Conservation (phyloP, 2,329 filamentous ascomycete species). For the Chalaropsis ovoidea region DNA sequence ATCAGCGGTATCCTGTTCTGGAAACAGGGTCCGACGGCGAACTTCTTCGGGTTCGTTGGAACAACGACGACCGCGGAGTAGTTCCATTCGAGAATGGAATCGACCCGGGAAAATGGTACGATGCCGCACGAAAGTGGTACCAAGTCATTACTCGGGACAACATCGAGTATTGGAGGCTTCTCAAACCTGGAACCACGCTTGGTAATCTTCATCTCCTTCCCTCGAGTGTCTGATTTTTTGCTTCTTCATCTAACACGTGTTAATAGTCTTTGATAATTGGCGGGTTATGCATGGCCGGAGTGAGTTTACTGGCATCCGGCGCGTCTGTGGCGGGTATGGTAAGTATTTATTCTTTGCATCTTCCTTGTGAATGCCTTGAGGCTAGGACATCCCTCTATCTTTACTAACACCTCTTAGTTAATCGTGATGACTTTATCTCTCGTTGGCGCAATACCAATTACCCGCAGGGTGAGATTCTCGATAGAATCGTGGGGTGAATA, state of each 20-base stretch:
- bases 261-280: conserved; percentile 87
- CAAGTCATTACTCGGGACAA: conserved; percentile 53
- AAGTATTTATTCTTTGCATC: conserved; percentile 34
- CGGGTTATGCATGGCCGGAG: conserved; percentile 79
- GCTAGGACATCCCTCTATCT: neutral
- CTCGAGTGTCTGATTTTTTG: no score
- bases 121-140: conserved; percentile 65
- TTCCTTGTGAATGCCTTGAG: neutral
- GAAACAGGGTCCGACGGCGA: conserved; percentile 33
- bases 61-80: conserved; percentile 75
- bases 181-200: conserved; percentile 66
- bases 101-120: conserved; percentile 59
- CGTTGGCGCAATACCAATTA: conserved; percentile 64
- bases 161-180: conserved; percentile 68
- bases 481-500: conserved; percentile 24
- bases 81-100: conserved; percentile 45
- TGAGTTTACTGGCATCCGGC: conserved; percentile 69
- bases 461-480: conserved; percentile 36
- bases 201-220: conserved; percentile 42
- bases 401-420: conserved; percentile 43
- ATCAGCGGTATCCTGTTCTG: conserved; percentile 60
- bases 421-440: conserved; percentile 70
- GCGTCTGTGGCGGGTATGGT: conserved; percentile 89
- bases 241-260: conserved; percentile 26
- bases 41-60: conserved; percentile 68